Percentiles rank a stretch among this genome's conserved stretches.
Evolutionary conservation across 202 grass and related monocot genomes (phyloP).

Genomic region (Carex arenaria): DNA sequence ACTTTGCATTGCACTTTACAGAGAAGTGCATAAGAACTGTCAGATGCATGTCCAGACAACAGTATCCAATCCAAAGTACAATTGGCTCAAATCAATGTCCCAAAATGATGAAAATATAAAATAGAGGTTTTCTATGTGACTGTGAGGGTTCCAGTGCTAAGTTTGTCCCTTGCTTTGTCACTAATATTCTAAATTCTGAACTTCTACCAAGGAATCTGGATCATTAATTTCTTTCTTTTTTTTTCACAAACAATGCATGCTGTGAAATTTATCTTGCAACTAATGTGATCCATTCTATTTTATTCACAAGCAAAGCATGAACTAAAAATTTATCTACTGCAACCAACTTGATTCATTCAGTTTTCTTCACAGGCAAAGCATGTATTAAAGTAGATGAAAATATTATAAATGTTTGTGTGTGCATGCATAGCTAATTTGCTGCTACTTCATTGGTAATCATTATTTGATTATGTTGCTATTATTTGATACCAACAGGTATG

Average conservation of each 20-base stretch:
- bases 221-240: background rate
- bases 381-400: background rate
- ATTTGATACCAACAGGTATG: background rate
- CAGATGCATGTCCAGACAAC: background rate
- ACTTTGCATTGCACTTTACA: background rate
- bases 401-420: background rate
- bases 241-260: background rate
- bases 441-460: background rate
- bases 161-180: background rate
- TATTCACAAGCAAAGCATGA: background rate
- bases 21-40: background rate
- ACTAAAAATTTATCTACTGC: background rate
- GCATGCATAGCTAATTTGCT: background rate
- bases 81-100: background rate
- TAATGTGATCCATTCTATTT: background rate
- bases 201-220: background rate
- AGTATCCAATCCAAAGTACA: background rate
- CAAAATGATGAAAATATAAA: background rate
- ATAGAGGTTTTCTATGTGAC: background rate
- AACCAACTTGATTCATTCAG: background rate
- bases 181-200: background rate
- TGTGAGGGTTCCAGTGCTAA: background rate
- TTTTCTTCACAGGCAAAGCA: background rate
- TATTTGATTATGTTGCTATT: background rate
- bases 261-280: background rate